Base-by-base conservation (phyloP, 441 rosid species). In the Mallotus repandus region DNA sequence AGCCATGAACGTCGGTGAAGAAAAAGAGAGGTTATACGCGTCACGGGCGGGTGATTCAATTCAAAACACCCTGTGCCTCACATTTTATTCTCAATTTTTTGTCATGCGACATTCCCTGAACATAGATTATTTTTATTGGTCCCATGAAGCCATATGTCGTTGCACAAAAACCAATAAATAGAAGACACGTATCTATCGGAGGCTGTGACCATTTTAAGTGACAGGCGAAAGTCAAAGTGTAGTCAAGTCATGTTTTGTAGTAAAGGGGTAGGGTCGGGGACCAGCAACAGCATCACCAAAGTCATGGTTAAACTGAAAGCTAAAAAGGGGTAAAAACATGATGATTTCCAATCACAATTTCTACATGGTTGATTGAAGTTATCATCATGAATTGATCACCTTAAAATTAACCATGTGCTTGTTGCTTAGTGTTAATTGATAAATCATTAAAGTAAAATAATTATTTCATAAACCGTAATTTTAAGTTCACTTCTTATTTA, bases 1-100 rank as follows among this genome's bases (percentile, higher is more conserved):
- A 73, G 65, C 75, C 81, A 71, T 63, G 29, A 71, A 50, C 57
- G 76, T 14, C 64, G 76, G 79, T 63, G 70, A 68, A 54, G 49
- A 48, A 54, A 48, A 52, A 1, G 13, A 62, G 67, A 9, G 19
- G 9, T 15, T 16, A 9, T 58, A 22, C 11, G 43, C 45, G 55
- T 70, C 63, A 68, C 71, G 7, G 61, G 32, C 49, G 0, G 29
- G 61, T 68, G 62, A 53, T 3, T 53, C 11, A 25, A 49, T 15
- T 50, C 0, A 18, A 25, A 41, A 54, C 59, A 14, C 55, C 65
- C 63, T 7, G 46, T 68, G 68, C 45, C 59, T 74, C 72, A 50
- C 68, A 72, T 50, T 68, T 22, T 61, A 38, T 38, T 38, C 41
- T 38, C 41, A 2, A 0, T 38, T 38, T 38, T 66, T 29, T 19